Conservation (phyloP, 345 rosid species). For the Camelina sativa region DNA sequence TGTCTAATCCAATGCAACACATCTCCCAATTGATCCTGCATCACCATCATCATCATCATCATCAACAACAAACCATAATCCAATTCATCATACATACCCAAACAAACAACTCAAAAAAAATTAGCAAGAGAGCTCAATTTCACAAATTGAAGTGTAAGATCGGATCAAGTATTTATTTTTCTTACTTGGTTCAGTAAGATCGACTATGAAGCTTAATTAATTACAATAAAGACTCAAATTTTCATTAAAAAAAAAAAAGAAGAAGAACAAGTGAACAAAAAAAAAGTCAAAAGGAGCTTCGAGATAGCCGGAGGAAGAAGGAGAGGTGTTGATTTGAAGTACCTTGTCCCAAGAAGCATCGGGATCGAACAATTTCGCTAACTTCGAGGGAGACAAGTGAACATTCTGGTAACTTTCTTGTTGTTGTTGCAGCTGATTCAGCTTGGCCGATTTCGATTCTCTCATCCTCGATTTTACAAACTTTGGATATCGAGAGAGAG, state of each 20-base stretch:
- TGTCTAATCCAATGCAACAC: constrained; percentile 98
- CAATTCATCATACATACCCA: not conserved
- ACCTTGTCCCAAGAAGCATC: constrained; percentile 96
- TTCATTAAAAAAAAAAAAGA: not conserved
- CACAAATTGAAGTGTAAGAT: not conserved
- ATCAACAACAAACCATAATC: constrained; percentile 28
- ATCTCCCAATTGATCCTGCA: constrained; percentile 97
- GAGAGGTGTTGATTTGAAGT: not conserved
- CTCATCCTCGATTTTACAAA: constrained; percentile 49
- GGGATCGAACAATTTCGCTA: constrained; percentile 82
- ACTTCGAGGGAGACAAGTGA: constrained; percentile 70
- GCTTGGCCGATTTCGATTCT: constrained; percentile 57
- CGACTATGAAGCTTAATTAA: not conserved
- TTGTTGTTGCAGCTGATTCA: constrained; percentile 52
- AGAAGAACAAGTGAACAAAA: not conserved
- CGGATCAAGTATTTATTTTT: not conserved
- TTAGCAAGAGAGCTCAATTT: not conserved
- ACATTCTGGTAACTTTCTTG: constrained; percentile 50
- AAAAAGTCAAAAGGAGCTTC: constrained; percentile 22
- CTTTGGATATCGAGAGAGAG: constrained; percentile 19
- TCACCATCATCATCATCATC: constrained; percentile 42
- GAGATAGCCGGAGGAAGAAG: constrained; percentile 7
- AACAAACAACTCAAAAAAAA: not conserved
- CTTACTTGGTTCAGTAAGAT: not conserved
- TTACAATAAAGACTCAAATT: not conserved